A percentile compares a stretch with the other conserved stretches of the same genome.
Evolutionary conservation across 441 rosid genomes (phyloP).

Genomic region (Erysimum cheiri): DNA sequence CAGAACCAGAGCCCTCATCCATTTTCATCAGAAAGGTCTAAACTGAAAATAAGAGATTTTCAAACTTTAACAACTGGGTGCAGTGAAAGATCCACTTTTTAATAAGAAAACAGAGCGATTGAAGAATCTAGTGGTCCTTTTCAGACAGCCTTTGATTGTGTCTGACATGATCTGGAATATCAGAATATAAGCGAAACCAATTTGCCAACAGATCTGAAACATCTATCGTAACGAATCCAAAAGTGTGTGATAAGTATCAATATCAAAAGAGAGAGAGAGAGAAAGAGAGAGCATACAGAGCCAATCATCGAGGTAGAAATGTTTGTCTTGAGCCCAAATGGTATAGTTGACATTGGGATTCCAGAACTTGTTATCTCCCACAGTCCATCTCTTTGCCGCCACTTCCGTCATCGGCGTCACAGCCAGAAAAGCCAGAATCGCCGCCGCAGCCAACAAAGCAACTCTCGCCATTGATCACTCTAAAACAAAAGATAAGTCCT

Average conservation of each 20-base stretch:
- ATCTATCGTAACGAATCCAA: background rate
- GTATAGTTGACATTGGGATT: conserved; percentile 70
- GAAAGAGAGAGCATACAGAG: conserved; percentile 62
- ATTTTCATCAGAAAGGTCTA: background rate
- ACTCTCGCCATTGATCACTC: conserved; percentile 41
- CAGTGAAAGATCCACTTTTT: background rate
- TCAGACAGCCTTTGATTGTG: conserved; percentile 3
- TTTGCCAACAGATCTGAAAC: background rate
- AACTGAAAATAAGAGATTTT: background rate
- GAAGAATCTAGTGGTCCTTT: background rate
- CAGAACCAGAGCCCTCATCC: background rate
- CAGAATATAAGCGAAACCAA: conserved; percentile 2
- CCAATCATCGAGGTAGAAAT: conserved; percentile 91
- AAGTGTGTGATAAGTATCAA: conserved; percentile 2
- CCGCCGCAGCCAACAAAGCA: conserved; percentile 40
- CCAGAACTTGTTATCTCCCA: conserved; percentile 72
- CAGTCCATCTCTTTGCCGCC: conserved; percentile 67
- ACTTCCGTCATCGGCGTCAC: conserved; percentile 54
- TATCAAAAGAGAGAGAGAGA: conserved; percentile 21
- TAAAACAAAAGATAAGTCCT: conserved; percentile 33
- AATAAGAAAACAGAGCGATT: background rate
- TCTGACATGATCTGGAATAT: conserved; percentile 10
- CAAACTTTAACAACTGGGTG: background rate
- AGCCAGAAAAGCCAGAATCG: conserved; percentile 44
- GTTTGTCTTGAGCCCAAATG: conserved; percentile 76